Conservation (phyloP, 192 early-diverging fungal species). For the Coemansia sp. region DNA sequence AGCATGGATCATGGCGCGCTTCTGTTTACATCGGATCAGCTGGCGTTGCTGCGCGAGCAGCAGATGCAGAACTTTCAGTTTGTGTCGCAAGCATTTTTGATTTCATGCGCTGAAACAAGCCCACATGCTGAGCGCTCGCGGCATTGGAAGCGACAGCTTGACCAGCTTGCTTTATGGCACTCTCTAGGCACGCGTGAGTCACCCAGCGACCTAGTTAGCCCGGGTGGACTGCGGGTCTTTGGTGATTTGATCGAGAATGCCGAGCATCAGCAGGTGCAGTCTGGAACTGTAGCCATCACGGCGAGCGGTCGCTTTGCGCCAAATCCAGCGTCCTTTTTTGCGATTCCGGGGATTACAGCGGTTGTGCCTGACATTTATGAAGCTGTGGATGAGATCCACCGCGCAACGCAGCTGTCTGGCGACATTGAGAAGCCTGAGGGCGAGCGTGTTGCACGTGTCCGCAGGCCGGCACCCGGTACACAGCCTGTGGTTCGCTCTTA, state of each 20-base stretch:
- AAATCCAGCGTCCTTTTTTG: conserved; percentile 48
- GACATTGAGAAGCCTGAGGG: conserved; percentile 3
- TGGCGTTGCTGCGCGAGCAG: conserved; percentile 53
- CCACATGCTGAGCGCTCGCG: conserved; percentile 28
- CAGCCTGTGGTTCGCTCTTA: conserved; percentile 26
- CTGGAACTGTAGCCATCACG: conserved; percentile 23
- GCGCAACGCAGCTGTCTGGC: conserved; percentile 30
- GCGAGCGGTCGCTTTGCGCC: conserved; percentile 42
- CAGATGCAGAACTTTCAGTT: conserved; percentile 56
- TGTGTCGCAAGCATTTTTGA: conserved; percentile 51
- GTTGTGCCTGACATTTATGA: conserved; percentile 50
- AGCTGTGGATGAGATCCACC: conserved; percentile 51
- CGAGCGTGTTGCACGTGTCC: background rate
- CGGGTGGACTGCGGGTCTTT: conserved; percentile 31
- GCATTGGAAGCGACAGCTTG: conserved; percentile 56
- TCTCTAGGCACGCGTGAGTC: conserved; percentile 47
- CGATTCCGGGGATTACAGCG: conserved; percentile 46
- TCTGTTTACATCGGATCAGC: conserved; percentile 51
- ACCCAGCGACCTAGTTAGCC: conserved; percentile 32
- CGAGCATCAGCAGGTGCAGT: conserved; percentile 10
- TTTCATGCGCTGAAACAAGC: conserved; percentile 40
- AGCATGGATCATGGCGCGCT: conserved; percentile 32
- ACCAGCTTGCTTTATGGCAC: conserved; percentile 45
- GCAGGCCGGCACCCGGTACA: background rate
- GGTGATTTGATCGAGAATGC: conserved; percentile 32